phyloP scores from a whole-genome alignment of 2,329 filamentous ascomycete genomes.

The Trichoderma guizhouense region DNA sequence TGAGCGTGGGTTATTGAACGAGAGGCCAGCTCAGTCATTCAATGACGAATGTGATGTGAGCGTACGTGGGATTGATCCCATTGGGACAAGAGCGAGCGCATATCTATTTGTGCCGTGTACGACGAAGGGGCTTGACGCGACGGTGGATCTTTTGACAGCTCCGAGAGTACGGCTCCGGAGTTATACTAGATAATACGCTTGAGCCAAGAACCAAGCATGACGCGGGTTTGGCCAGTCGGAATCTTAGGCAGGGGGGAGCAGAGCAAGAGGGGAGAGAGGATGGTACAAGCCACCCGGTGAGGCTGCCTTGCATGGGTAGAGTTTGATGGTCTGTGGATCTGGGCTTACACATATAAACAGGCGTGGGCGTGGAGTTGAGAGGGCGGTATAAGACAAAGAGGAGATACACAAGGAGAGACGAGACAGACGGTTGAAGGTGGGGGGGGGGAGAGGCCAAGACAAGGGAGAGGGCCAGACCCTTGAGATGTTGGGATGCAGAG shows the following conservation, averaged over 20 bases:
- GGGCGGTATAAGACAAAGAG: not conserved
- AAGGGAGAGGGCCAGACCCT: not conserved
- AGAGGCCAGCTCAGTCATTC: slow-evolving; percentile 15
- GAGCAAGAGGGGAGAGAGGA: not conserved
- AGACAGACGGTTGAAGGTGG: not conserved
- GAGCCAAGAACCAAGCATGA: not conserved
- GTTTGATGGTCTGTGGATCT: slow-evolving; percentile 9
- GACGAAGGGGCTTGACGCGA: not conserved
- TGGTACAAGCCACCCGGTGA: slow-evolving; percentile 1
- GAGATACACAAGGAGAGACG: not conserved
- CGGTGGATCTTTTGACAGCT: slow-evolving; percentile 1
- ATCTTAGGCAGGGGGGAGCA: not conserved
- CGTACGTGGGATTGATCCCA: not conserved
- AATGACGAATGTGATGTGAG: not conserved
- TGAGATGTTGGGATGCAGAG: not conserved
- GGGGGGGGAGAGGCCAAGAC: not conserved
- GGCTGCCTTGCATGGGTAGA: slow-evolving; percentile 9
- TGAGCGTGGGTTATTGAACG: not conserved
- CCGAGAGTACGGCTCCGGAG: slow-evolving; percentile 10
- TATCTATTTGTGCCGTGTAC: slow-evolving; percentile 2
- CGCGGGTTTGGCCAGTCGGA: slow-evolving; percentile 1
- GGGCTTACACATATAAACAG: not conserved
- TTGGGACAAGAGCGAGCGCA: not conserved
- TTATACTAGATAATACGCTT: slow-evolving; percentile 1
- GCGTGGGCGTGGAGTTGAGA: slow-evolving; percentile 7